Evolutionary conservation across 129 eudicot genomes (phyloP).

Genomic region (Kitagawia praeruptora): DNA sequence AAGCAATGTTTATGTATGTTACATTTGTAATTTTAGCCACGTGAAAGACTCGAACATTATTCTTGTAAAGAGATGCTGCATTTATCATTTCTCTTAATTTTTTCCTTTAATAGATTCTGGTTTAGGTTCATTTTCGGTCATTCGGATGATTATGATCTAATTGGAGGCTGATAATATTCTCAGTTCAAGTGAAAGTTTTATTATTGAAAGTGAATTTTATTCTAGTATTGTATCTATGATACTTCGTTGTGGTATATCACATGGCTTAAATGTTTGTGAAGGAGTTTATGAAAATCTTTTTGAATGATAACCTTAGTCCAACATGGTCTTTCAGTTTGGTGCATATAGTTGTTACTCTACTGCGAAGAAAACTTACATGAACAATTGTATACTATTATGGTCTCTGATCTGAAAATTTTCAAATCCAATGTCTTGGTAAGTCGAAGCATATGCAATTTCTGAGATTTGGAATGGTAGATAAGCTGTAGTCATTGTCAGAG

Average conservation of each 20-base stretch:
- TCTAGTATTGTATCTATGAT: neutral
- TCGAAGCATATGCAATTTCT: too few species aligned
- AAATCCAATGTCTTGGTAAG: too few species aligned
- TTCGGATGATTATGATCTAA: neutral
- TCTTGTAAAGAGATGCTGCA: neutral
- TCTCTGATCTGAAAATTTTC: too few species aligned
- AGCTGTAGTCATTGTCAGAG: neutral
- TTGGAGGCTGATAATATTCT: neutral
- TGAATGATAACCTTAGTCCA: neutral
- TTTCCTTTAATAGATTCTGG: neutral
- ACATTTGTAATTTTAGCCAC: neutral
- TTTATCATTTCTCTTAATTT: neutral
- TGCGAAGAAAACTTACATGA: neutral
- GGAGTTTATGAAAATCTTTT: neutral
- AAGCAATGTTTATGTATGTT: neutral
- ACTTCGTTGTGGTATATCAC: neutral
- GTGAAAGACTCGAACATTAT: neutral
- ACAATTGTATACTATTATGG: neutral
- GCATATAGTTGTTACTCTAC: neutral
- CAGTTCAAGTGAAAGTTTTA: neutral
- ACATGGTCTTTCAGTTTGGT: neutral
- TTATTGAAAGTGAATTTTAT: too few species aligned
- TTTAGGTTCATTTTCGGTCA: neutral
- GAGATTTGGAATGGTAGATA: neutral
- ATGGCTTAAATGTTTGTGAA: neutral